These are phyloP conservation scores for Colletotrichum sp. DNA, from an alignment of 2,329 filamentous ascomycete species.

Conservation along the genomic window DNA sequence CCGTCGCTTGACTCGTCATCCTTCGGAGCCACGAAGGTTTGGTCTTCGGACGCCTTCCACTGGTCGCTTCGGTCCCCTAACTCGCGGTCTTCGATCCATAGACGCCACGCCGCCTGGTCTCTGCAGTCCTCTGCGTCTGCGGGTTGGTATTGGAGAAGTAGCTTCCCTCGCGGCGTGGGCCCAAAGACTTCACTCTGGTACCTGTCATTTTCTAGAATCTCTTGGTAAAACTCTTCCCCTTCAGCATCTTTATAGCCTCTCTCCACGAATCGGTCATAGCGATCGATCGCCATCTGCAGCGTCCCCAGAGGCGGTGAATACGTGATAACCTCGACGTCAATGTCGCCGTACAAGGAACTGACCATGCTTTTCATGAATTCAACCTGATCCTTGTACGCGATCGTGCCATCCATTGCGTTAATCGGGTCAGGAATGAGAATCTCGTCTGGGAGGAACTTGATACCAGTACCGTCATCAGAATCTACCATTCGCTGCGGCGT, in stretches of 20 bases:
- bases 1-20: neutral
- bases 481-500: fast-evolving
- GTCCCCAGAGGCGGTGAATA: neutral
- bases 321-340: neutral
- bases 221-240: neutral
- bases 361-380: neutral
- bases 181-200: neutral
- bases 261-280: too few relatives aligned
- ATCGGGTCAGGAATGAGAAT: neutral
- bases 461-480: neutral
- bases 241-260: neutral
- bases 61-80: constrained; percentile 27
- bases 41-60: neutral
- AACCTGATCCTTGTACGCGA: neutral
- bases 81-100: constrained; percentile 25
- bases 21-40: neutral
- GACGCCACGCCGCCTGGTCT: constrained; percentile 1
- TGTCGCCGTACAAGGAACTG: neutral
- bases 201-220: neutral
- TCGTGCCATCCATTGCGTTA: neutral
- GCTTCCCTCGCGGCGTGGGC: neutral
- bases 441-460: neutral
- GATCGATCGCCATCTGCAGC: neutral
- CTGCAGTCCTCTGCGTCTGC: neutral
- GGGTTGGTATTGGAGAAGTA: constrained; percentile 5